Percentiles rank a stretch among this genome's conserved stretches.
Evolutionary conservation across 2,329 filamentous ascomycete species (phyloP).

Genomic region (Fusarium sp.): DNA sequence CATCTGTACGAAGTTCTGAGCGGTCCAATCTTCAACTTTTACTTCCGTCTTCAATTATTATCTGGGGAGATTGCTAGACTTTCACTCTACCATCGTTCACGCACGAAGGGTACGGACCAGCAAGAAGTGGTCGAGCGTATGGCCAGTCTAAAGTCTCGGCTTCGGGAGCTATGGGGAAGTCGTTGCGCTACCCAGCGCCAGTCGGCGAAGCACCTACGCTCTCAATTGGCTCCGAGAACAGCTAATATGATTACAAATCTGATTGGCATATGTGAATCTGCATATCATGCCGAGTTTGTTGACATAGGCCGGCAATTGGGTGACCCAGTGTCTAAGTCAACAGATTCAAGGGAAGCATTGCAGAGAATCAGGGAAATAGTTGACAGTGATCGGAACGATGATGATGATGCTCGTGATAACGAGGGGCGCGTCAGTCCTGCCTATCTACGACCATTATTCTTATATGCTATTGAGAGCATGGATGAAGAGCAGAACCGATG

Average conservation of each 20-base stretch:
- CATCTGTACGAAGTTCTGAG: background rate
- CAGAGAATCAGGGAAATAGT: background rate
- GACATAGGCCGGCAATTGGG: background rate
- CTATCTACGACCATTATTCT: background rate
- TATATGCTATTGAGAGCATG: background rate
- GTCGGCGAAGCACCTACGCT: background rate
- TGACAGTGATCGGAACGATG: background rate
- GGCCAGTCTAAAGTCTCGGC: background rate
- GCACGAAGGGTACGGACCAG: background rate
- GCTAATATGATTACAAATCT: background rate
- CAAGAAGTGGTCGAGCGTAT: background rate
- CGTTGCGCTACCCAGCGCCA: background rate
- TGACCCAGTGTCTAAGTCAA: background rate
- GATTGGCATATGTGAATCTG: background rate
- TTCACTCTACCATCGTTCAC: background rate
- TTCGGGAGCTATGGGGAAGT: background rate
- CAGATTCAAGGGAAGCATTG: background rate
- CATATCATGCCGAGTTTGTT: background rate
- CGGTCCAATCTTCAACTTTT: background rate
- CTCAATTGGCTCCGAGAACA: background rate
- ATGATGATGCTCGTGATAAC: accelerated
- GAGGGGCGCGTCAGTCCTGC: background rate
- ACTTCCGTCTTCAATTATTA: background rate
- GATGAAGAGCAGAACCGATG: background rate
- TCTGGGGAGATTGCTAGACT: constrained; percentile 8